Evolutionary conservation across 768 basidiomycete species (phyloP).

Genomic region (Pholiota conissans): DNA sequence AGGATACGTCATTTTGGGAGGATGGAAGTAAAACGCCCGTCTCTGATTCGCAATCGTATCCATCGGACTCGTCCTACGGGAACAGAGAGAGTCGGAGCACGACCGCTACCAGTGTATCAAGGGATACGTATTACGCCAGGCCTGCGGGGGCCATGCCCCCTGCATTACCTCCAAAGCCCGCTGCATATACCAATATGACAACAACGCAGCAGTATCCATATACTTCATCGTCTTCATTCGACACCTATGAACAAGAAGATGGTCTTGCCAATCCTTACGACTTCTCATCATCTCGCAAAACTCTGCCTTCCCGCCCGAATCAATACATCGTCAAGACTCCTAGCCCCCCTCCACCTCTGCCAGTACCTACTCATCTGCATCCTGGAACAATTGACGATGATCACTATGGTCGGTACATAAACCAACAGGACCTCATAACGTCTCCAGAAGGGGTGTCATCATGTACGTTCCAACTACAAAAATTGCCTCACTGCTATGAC

Average conservation of each 20-base stretch:
- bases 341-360: conserved; percentile 18
- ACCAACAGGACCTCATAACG: neutral
- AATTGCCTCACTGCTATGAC: neutral
- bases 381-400: neutral
- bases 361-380: conserved; percentile 13
- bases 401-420: neutral
- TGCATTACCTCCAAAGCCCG: conserved; percentile 26
- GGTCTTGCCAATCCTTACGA: conserved; percentile 14
- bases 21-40: conserved; percentile 16
- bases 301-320: conserved; percentile 7
- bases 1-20: conserved; percentile 11
- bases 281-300: conserved; percentile 13
- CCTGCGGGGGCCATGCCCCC: conserved; percentile 32
- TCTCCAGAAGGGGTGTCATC: conserved; percentile 12
- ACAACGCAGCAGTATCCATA: conserved; percentile 4
- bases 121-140: conserved; percentile 16
- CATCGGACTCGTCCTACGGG: conserved; percentile 13
- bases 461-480: conserved; percentile 12
- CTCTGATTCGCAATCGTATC: conserved; percentile 14
- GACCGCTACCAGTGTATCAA: conserved; percentile 15
- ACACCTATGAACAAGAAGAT: conserved; percentile 17
- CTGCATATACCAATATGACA: conserved; percentile 17
- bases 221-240: conserved; percentile 13
- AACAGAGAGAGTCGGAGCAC: conserved; percentile 19
- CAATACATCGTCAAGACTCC: conserved; percentile 5